Evolutionary conservation across 1,284 basidiomycete genomes (phyloP).

Genomic region (Naganishia albida): DNA sequence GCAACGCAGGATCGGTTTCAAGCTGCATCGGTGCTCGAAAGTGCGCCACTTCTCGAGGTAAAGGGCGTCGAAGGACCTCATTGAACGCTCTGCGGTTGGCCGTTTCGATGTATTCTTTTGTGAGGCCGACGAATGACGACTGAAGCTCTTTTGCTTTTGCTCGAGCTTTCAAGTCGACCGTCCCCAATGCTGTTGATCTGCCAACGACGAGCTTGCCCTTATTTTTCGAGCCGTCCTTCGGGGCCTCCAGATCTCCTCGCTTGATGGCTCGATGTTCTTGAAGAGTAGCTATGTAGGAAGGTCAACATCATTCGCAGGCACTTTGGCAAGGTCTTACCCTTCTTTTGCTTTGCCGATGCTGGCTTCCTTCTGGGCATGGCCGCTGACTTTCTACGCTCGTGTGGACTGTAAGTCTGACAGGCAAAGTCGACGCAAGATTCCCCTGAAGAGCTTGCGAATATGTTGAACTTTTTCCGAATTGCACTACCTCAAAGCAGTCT

Average conservation of each 20-base stretch:
- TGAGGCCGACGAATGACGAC: conserved; percentile 69
- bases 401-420: too few relatives aligned
- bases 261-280: conserved; percentile 78
- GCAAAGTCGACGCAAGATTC: too few relatives aligned
- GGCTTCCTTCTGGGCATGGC: conserved; percentile 58
- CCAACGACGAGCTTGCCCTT: conserved; percentile 34
- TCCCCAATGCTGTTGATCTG: conserved; percentile 21
- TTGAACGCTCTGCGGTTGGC: conserved; percentile 63
- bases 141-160: conserved; percentile 59
- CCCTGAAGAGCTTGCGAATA: too few relatives aligned
- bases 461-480: too few relatives aligned
- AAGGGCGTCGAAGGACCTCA: conserved; percentile 63
- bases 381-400: too few relatives aligned
- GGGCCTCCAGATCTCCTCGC: conserved; percentile 63
- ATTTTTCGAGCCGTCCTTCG: conserved; percentile 43
- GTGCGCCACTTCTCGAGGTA: conserved; percentile 57
- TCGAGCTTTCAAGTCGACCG: conserved; percentile 30
- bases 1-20: conserved; percentile 34
- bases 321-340: conserved; percentile 47
- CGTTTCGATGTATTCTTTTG: conserved; percentile 64
- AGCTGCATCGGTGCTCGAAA: conserved; percentile 51
- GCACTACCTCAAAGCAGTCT: too few relatives aligned
- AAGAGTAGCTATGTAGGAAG: conserved; percentile 55
- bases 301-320: neutral
- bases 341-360: conserved; percentile 68